phyloP scores from a whole-genome alignment of 768 basidiomycete species.

The Amanita subjunquillea region DNA sequence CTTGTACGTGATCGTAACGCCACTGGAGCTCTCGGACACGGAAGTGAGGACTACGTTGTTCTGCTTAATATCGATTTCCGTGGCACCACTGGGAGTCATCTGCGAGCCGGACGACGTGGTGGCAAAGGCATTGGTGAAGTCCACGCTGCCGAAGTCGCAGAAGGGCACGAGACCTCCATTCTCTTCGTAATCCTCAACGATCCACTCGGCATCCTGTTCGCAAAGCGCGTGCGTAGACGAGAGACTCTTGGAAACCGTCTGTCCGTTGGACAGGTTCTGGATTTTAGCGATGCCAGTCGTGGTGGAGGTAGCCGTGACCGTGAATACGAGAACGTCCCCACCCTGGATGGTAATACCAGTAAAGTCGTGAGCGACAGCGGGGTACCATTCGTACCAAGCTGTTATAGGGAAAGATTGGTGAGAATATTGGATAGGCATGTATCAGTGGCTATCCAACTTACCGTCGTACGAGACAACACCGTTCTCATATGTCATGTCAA shows the following conservation, averaged over 20 bases:
- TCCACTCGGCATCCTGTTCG: slow-evolving; percentile 27
- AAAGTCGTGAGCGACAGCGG: not conserved
- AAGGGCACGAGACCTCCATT: not conserved
- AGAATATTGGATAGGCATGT: no score
- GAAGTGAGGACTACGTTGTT: not conserved
- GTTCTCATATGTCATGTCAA: slow-evolving; percentile 18
- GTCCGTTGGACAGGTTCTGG: not conserved
- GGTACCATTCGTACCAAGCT: slow-evolving; percentile 1
- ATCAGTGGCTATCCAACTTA: not conserved
- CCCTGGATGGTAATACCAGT: not conserved
- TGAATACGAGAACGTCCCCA: not conserved
- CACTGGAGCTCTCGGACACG: not conserved
- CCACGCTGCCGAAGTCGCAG: not conserved
- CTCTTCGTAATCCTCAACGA: slow-evolving; percentile 25
- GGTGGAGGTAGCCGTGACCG: not conserved
- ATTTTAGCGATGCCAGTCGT: not conserved
- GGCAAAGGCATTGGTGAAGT: not conserved
- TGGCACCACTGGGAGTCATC: not conserved
- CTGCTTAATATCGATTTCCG: not conserved
- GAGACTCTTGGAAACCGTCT: slow-evolving; percentile 15
- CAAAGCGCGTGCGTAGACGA: slow-evolving; percentile 18
- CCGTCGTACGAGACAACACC: not conserved
- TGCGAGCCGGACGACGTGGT: not conserved
- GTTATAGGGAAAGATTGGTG: no score
- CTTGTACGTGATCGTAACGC: not conserved